Evolutionary conservation across 75 land plant genomes (phyloP).

Genomic region (Picea sitchensis): DNA sequence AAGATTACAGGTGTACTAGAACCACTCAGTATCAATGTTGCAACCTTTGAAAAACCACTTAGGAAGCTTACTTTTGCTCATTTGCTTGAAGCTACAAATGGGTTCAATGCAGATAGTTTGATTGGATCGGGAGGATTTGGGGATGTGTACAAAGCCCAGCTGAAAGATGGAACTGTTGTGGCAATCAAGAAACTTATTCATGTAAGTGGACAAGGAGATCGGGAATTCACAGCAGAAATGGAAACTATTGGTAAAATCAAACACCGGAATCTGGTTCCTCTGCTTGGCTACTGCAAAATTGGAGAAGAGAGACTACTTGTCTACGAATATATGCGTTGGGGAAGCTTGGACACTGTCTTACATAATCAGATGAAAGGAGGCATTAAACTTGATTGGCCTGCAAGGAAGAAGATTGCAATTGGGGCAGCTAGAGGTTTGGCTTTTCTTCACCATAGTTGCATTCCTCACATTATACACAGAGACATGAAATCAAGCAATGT

Average conservation of each 20-base stretch:
- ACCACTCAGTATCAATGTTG: slow-evolving; percentile 47
- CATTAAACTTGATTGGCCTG: slow-evolving; percentile 44
- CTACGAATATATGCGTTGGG: slow-evolving; percentile 52
- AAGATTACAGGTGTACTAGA: slow-evolving; percentile 28
- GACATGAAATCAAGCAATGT: slow-evolving; percentile 73
- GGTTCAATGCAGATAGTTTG: slow-evolving; percentile 37
- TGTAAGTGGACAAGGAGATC: slow-evolving; percentile 40
- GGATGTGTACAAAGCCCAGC: slow-evolving; percentile 49
- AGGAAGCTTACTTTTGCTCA: slow-evolving; percentile 50
- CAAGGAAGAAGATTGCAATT: slow-evolving; percentile 39
- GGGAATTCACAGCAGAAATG: slow-evolving; percentile 70
- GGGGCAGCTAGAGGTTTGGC: slow-evolving; percentile 57
- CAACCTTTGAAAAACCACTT: slow-evolving; percentile 52
- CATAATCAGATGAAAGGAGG: slow-evolving; percentile 31
- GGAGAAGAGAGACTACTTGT: slow-evolving; percentile 54
- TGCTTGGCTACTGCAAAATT: slow-evolving; percentile 62
- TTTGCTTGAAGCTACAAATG: slow-evolving; percentile 56
- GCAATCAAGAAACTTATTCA: slow-evolving; percentile 58
- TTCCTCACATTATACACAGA: slow-evolving; percentile 62
- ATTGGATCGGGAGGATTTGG: slow-evolving; percentile 59
- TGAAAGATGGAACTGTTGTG: slow-evolving; percentile 47
- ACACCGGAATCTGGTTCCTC: slow-evolving; percentile 57
- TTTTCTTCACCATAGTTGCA: slow-evolving; percentile 63
- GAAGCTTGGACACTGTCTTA: slow-evolving; percentile 43
- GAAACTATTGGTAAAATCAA: slow-evolving; percentile 62